Evolutionary conservation across 345 rosid genomes (phyloP), one percentile per base, ranked within the genome.

Genomic region (Punica granatum): DNA sequence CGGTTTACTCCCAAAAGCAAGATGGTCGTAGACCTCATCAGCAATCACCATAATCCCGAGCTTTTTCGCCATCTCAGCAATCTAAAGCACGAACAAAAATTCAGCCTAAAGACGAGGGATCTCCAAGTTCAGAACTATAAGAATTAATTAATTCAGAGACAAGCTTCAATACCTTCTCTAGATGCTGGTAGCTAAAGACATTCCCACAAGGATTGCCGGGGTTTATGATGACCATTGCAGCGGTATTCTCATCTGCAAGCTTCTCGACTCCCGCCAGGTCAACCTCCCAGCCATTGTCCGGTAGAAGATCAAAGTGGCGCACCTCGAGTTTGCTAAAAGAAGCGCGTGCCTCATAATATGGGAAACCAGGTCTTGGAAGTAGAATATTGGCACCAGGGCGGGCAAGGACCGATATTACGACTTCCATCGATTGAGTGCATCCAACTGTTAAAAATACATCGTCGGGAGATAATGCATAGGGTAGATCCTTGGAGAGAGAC

Each of bases 11-110:
- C 92, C 93, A 68, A 81, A 85, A 25, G 78, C 59, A 14, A 84
- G 74, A 66, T 87, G 81, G 21, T 63, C 76, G 66, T 89, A 87
- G 21, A 83, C 91, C 69, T 90, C 96, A 69, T 87, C 96, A 4
- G 90, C 69, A 65, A 85, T 77, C 58, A 90, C 89, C 81, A 87
- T 44, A 75, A 85, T 87, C 59, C 87, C 84, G 32, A 85, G 85
- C 73, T 85, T 83, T 46, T 36, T 32, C 19, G 59, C 56, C 23
- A 36, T 46, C 35, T 33, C 21, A 0, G 2, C 59, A 70, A 70
- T 49, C 73, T 21, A 68, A 41, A 43, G 6, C 10, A 1, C 0
- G 25, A 31, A n/a, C n/a, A 35, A 16, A n/a, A 23, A 16, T 56
- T 43, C 23, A 34, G 32, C 9, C 4, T 4, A 4, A 37, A 4